Evolutionary conservation across 768 basidiomycete species (phyloP), one percentile per base, ranked within the genome.

Genomic region (Leccinum truebloodii): DNA sequence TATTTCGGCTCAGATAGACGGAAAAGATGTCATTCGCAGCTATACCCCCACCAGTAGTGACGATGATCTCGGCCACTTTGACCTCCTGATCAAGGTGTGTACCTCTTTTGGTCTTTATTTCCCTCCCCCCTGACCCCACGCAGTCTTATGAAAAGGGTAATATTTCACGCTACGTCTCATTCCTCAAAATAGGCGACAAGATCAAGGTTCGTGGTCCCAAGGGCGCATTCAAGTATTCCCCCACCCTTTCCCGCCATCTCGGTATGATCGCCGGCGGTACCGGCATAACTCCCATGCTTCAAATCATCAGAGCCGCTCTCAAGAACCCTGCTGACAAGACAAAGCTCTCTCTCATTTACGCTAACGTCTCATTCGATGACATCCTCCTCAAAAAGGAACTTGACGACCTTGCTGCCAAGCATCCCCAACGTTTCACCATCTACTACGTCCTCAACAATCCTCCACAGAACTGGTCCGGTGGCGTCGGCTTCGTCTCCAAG

Each of bases 221-320:
- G 78, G 97, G 97, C 59, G 88, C 89, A 73, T 98, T 98, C 84
- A 84, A 81, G 64, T 99, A 98, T 78, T 68, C 78, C 49, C 84
- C 90, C 3, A 79, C 81, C 54, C 79, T 95, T 50, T 83, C 89
- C n/a, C 79, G 80, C 65, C 87, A 90, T 68, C 78, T 99, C 59
- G 90, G 93, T 71, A 95, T 99, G 95, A 97, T 99, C 69, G 95
- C 95, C 16, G 97, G 97, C 52, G 97, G 97, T 39, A 98, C 97
- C 3, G 97, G 97, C 58, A 96, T 99, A 75, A 96, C 97, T 0
- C 97, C 97, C 70, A 98, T 98, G 96, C 88, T 97, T 68, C 96
- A 99, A 73, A 92, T 99, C 80, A 90, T 98, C 76, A 89, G 91
- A 63, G 92, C 95, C n/a, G 86, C 88, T 13, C 84, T 98, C 72